These are phyloP conservation scores for Xylariaceae sp. DNA, from an alignment of 2,329 filamentous ascomycete species.

Conservation along the genomic window DNA sequence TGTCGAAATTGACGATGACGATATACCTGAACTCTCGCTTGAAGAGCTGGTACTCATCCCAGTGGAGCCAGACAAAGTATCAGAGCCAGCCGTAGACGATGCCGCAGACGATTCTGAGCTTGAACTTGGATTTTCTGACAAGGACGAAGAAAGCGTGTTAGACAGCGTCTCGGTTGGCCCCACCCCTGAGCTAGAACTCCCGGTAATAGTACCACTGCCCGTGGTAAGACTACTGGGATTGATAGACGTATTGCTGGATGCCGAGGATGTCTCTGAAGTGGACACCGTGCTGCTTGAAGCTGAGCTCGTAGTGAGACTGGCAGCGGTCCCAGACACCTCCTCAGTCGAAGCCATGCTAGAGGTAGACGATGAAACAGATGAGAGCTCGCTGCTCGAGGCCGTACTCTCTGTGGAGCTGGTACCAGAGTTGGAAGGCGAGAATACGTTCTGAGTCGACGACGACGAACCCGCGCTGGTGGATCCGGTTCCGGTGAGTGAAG, in stretches of 20 bases:
- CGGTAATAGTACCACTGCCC: background rate
- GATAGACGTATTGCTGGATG: background rate
- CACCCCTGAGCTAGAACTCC: background rate
- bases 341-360: conserved; percentile 1
- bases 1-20: background rate
- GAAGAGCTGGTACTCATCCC: background rate
- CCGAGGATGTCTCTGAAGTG: background rate
- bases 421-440: conserved; percentile 7
- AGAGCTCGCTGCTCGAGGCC: background rate
- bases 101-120: background rate
- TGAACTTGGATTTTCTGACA: background rate
- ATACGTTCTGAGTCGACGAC: conserved; percentile 1
- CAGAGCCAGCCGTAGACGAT: background rate
- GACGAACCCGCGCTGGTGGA: conserved; percentile 4
- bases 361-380: background rate
- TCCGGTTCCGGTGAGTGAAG: conserved; percentile 5
- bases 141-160: conserved; percentile 1
- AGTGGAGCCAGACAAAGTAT: background rate
- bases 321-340: background rate
- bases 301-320: background rate
- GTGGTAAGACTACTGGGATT: background rate
- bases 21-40: background rate
- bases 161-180: background rate
- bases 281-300: background rate
- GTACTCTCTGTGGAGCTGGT: background rate